These are phyloP conservation scores for Neonectria neomacrospora DNA, from an alignment of 2,329 filamentous ascomycete genomes.

Conservation along the genomic window DNA sequence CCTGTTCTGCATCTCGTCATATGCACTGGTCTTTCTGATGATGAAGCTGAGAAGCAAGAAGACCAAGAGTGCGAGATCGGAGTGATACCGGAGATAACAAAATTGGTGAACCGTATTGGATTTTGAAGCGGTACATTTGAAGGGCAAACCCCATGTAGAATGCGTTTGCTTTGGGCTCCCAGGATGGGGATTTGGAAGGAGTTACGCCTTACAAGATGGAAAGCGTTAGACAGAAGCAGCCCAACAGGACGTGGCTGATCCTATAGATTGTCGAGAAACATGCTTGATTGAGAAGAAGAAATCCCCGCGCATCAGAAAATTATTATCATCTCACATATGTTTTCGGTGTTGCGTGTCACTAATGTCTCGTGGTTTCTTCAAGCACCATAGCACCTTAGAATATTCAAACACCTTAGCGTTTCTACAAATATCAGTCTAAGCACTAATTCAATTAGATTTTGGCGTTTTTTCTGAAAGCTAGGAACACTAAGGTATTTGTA, in stretches of 20 bases:
- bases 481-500: no score
- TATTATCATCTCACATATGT: not conserved
- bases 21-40: slow-evolving; percentile 39
- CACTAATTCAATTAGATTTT: no score
- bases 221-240: not conserved
- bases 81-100: slow-evolving; percentile 1
- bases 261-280: not conserved
- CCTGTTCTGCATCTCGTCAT: slow-evolving; percentile 36
- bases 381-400: no score
- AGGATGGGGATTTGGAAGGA: not conserved
- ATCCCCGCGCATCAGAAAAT: not conserved
- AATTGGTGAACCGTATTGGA: not conserved
- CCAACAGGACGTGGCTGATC: not conserved
- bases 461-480: no score
- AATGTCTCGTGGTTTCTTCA: no score
- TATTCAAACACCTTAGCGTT: no score
- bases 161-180: not conserved
- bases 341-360: no score
- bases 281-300: not conserved
- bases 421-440: no score
- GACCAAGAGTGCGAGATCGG: slow-evolving; percentile 32
- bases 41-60: slow-evolving; percentile 40
- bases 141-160: no score
- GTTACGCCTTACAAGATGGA: no score
- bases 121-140: no score